Percentiles rank a stretch among this genome's conserved stretches.
Conservation (phyloP, 768 basidiomycete genomes). For the Tulasnella sp. region DNA sequence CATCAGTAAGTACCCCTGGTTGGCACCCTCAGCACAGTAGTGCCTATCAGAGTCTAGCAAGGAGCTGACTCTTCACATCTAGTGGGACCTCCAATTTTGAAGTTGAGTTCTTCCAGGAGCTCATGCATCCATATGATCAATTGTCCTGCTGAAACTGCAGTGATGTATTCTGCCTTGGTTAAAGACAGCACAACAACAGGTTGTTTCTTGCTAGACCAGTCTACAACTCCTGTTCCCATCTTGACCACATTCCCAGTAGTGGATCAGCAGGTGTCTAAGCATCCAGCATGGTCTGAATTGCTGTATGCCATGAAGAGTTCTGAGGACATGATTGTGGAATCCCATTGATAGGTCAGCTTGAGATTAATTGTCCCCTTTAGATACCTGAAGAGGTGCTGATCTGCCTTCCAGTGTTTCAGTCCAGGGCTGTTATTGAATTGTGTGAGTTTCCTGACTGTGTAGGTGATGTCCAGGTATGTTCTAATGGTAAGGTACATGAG, state of each 20-base stretch:
- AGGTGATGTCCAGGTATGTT: slow-evolving; percentile 27
- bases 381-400: slow-evolving; percentile 24
- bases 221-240: slow-evolving; percentile 30
- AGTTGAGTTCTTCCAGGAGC: slow-evolving; percentile 20
- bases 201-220: slow-evolving; percentile 34
- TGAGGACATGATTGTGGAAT: not conserved
- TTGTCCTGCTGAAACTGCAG: slow-evolving; percentile 18
- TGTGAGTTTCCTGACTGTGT: slow-evolving; percentile 13
- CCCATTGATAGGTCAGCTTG: not conserved
- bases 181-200: slow-evolving; percentile 30
- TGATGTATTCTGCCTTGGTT: slow-evolving; percentile 27
- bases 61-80: too few species aligned
- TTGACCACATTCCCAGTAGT: slow-evolving; percentile 32
- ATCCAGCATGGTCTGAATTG: slow-evolving; percentile 27
- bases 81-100: slow-evolving; percentile 4
- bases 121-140: slow-evolving; percentile 22
- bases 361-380: slow-evolving; percentile 6
- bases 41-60: too few species aligned
- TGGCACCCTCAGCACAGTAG: too few species aligned
- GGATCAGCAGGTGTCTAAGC: slow-evolving; percentile 26
- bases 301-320: slow-evolving; percentile 18
- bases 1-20: too few species aligned
- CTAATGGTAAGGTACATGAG: slow-evolving; percentile 18
- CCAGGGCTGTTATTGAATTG: slow-evolving; percentile 20
- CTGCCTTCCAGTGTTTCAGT: slow-evolving; percentile 24